A percentile compares a stretch with the other conserved stretches of the same genome.
Conservation (phyloP, 495 filamentous ascomycete species). For the Neurospora tetraspora region DNA sequence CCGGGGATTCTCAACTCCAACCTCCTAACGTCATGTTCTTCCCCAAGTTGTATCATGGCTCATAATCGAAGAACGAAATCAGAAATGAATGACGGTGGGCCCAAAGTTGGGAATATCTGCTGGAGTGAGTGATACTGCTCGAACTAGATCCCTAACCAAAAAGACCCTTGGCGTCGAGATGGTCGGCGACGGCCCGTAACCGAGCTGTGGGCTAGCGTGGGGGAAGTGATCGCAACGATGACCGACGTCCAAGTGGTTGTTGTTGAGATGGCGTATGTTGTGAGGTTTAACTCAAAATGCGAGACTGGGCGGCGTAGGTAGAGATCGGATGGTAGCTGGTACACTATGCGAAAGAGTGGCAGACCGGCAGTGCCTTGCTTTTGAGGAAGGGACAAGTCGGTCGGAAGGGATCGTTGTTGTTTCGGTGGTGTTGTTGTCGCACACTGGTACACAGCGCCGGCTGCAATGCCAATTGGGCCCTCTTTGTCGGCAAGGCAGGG, state of each 20-base stretch:
- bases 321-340: not conserved
- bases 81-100: not conserved
- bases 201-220: not conserved
- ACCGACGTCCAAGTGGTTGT: constrained; percentile 3
- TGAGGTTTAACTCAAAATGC: not conserved
- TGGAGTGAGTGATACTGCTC: constrained; percentile 17
- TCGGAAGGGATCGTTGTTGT: not conserved
- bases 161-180: constrained; percentile 8
- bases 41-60: constrained; percentile 12
- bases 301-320: not conserved
- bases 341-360: not conserved
- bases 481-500: not conserved
- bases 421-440: not conserved
- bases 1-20: not conserved
- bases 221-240: constrained; percentile 6
- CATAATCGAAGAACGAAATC: constrained; percentile 6
- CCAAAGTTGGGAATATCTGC: not conserved
- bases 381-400: not conserved
- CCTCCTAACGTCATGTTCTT: constrained; percentile 14
- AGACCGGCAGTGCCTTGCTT: not conserved
- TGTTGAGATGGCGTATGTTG: not conserved
- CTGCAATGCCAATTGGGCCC: not conserved
- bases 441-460: not conserved
- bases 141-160: constrained; percentile 20
- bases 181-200: constrained; percentile 2